Base-by-base conservation (phyloP, 495 filamentous ascomycete genomes). In the Geopyxis carbonaria region DNA sequence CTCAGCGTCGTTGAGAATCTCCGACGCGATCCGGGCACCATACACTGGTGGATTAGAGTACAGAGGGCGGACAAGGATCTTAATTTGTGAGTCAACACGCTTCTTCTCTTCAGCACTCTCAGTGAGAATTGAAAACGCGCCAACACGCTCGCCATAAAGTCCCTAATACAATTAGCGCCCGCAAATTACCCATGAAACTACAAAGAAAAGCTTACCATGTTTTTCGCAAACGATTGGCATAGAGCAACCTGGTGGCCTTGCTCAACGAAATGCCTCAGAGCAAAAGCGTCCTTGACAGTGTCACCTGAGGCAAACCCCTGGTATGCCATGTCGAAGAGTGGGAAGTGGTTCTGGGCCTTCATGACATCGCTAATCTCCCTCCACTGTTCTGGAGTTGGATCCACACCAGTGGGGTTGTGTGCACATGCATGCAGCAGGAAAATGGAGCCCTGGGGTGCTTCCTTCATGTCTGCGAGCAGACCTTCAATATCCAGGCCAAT, bases 321-420 rank as follows among this genome's bases (percentile, higher is more conserved):
- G 70, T 97, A 97, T 44, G 89, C 89, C 89, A 97, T 97, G 63
- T 97, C 89, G 65, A 97, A 97, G 73, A 97, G 93, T 40, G 84
- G 73, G 57, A 76, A 93, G 68, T 95, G 89, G 29, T 69, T 77
- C 62, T 80, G 76, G 61, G 73, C 70, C 73, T 92, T 92, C 53
- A 94, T 71, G 43, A 76, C 87, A 46, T 82, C 67, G 67, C 77
- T 79, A 55, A 97, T 93, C 63, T 82, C 64, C 63, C 73, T 76
- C 89, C 89, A 97, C 65, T 97, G 89, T 53, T 78, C 76, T 43
- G 75, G 61, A 24, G 84, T 93, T 8, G 89, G 89, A 64, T 97
- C 89, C 51, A 95, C 79, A 57, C 89, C 89, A 45, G 89, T 97
- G 32, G 89, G 89, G 70, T 97, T 97, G 70, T 97, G 89, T 5